Evolutionary conservation across 768 basidiomycete species (phyloP).

Genomic region (Mycena sanguinolenta): DNA sequence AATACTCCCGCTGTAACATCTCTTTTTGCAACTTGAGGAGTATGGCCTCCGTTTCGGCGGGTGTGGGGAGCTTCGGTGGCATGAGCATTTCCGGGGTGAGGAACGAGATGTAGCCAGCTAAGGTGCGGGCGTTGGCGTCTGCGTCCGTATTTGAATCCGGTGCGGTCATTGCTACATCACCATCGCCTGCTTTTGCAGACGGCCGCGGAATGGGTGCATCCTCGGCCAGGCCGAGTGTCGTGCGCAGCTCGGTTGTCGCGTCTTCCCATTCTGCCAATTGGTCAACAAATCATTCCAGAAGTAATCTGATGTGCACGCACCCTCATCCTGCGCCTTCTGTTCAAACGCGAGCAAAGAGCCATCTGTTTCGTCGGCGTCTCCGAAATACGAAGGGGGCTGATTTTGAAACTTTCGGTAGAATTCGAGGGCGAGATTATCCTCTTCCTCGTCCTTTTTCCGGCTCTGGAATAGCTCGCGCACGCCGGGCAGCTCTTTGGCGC

Average conservation of each 20-base stretch:
- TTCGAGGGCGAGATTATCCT: constrained; percentile 82
- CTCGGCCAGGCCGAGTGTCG: not conserved
- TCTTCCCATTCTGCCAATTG: constrained; percentile 72
- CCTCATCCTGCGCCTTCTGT: constrained; percentile 76
- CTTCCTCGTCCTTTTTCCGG: constrained; percentile 88
- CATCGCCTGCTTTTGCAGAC: constrained; percentile 62
- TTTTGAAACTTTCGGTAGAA: constrained; percentile 92
- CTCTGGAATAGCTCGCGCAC: constrained; percentile 84
- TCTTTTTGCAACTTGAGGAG: constrained; percentile 84
- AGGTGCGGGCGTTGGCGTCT: constrained; percentile 61
- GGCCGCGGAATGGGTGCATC: constrained; percentile 47
- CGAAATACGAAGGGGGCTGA: constrained; percentile 91
- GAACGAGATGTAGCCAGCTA: constrained; percentile 82
- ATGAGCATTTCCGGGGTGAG: constrained; percentile 81
- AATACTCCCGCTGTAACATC: constrained; percentile 84
- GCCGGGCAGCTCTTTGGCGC: constrained; percentile 45
- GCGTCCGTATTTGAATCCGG: not conserved
- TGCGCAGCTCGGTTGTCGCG: constrained; percentile 54
- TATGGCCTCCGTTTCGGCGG: constrained; percentile 84
- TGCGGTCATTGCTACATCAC: no score
- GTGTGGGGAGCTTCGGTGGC: constrained; percentile 81
- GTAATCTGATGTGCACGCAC: constrained; percentile 53
- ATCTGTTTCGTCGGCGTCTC: constrained; percentile 88
- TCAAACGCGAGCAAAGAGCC: constrained; percentile 79
- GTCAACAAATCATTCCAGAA: not conserved